These are phyloP conservation scores for Fusarium begoniae DNA, from an alignment of 2,329 filamentous ascomycete genomes.

Conservation along the genomic window DNA sequence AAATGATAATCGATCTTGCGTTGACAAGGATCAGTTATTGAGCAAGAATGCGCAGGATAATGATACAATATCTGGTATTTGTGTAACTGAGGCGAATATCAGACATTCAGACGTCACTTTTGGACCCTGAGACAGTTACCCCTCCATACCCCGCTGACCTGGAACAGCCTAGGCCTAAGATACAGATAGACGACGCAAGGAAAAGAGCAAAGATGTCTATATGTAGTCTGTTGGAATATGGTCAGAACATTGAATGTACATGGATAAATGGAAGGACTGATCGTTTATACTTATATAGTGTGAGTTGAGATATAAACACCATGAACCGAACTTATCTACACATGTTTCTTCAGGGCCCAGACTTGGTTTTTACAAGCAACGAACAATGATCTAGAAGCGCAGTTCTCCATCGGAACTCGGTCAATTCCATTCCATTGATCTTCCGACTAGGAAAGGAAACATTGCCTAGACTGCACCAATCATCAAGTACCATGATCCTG, in stretches of 20 bases:
- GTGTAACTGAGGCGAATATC: constrained; percentile 10
- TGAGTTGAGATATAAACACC: too few species aligned
- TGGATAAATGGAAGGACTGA: not conserved
- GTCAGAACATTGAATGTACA: not conserved
- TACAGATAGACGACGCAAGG: not conserved
- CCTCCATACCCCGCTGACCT: constrained; percentile 28
- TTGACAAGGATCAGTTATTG: constrained; percentile 10
- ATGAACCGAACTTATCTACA: not conserved
- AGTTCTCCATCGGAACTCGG: constrained; percentile 20
- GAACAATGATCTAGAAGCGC: not conserved
- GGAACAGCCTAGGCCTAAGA: not conserved
- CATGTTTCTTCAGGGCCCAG: not conserved
- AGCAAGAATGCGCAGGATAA: constrained; percentile 37
- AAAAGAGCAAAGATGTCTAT: not conserved
- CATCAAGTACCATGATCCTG: constrained; percentile 3
- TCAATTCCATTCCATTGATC: constrained; percentile 8
- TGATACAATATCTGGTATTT: constrained; percentile 15
- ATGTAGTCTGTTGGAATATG: not conserved
- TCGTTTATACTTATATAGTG: not conserved
- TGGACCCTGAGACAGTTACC: constrained; percentile 19
- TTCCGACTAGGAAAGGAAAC: not conserved
- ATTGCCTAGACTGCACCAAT: constrained; percentile 10
- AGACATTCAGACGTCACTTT: constrained; percentile 24
- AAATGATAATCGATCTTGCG: not conserved
- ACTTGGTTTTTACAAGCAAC: not conserved